Conservation (phyloP, 2,329 filamentous ascomycete genomes). For the Aspergillus versicolor region DNA sequence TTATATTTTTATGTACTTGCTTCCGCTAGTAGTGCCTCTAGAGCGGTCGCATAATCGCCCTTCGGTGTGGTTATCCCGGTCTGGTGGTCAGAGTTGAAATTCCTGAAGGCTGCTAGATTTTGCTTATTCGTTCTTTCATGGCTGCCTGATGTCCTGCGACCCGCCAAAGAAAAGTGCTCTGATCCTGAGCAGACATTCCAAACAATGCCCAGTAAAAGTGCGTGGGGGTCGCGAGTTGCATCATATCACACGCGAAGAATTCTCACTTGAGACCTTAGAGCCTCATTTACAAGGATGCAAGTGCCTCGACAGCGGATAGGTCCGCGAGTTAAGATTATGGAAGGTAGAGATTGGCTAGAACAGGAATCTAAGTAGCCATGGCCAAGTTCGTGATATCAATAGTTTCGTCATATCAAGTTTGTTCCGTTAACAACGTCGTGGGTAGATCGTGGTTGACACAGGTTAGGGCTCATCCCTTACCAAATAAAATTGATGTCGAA, state of each 20-base stretch:
- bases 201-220: not conserved
- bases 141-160: not conserved
- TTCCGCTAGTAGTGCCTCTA: not conserved
- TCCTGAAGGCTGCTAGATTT: not conserved
- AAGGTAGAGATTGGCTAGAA: not conserved
- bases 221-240: not conserved
- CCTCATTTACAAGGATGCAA: not conserved
- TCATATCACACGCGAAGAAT: constrained; percentile 1
- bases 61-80: not conserved
- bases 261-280: not conserved
- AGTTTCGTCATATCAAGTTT: not conserved
- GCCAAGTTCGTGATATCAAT: not conserved
- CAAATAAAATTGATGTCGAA: not conserved
- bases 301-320: not conserved
- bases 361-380: not conserved
- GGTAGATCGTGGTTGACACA: not conserved
- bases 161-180: not conserved
- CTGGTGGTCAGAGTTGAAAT: not conserved
- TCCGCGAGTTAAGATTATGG: not conserved
- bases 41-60: not conserved
- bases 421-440: not conserved
- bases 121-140: not conserved
- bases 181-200: too few species aligned
- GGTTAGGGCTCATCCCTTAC: not conserved
- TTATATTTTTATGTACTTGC: not conserved